Evolutionary conservation across 352 stramenopile species (phyloP).

Genomic region (Pythium pectinolyticum): DNA sequence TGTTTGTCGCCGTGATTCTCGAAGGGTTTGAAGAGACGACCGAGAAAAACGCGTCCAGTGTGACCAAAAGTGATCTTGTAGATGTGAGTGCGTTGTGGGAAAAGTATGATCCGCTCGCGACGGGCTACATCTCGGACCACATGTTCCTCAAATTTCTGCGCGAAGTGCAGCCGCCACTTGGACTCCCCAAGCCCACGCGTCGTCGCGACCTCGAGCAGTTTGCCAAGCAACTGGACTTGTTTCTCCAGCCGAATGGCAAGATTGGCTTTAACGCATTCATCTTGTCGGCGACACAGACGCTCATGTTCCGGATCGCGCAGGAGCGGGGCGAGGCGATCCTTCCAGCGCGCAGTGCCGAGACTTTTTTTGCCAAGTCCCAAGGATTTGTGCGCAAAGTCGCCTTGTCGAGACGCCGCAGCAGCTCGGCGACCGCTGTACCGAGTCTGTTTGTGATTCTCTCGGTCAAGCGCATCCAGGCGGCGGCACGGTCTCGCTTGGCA

Average conservation of each 20-base stretch:
- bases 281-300: constrained; percentile 30
- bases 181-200: constrained; percentile 27
- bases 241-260: constrained; percentile 29
- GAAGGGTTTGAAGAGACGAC: constrained; percentile 71
- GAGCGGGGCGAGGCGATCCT: constrained; percentile 36
- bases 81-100: constrained; percentile 36
- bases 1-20: constrained; percentile 82
- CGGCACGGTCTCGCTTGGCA: constrained; percentile 27
- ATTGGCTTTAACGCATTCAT: constrained; percentile 45
- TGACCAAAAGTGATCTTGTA: constrained; percentile 41
- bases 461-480: constrained; percentile 40
- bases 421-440: constrained; percentile 15
- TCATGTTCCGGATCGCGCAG: constrained; percentile 34
- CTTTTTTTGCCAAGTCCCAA: constrained; percentile 38
- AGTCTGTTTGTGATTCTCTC: constrained; percentile 36
- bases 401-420: constrained; percentile 13
- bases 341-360: constrained; percentile 16
- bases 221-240: constrained; percentile 34
- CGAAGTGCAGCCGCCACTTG: constrained; percentile 40
- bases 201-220: constrained; percentile 37
- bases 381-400: constrained; percentile 24
- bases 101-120: constrained; percentile 35
- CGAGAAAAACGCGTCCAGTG: constrained; percentile 36
- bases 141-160: constrained; percentile 42
- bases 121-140: constrained; percentile 39